phyloP scores from a whole-genome alignment of 768 basidiomycete species.

The Rhodocollybia butyracea region DNA sequence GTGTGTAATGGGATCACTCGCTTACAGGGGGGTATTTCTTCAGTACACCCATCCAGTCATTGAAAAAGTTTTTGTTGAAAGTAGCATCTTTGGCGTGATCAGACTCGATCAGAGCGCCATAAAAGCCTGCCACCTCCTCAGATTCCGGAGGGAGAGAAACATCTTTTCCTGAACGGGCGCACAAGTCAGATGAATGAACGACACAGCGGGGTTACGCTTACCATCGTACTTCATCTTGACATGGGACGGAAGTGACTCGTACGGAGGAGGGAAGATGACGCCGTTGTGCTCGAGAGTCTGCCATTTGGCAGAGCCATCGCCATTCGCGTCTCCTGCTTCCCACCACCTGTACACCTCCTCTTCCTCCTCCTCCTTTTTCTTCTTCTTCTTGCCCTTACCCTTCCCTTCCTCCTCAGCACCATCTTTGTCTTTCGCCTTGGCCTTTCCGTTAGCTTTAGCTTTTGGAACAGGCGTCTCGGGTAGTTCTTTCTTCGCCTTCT shows the following conservation, averaged over 20 bases:
- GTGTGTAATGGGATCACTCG: constrained; percentile 16
- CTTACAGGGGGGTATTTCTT: constrained; percentile 82
- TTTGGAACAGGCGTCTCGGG: constrained; percentile 25
- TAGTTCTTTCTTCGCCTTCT: constrained; percentile 55
- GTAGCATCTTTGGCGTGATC: constrained; percentile 85
- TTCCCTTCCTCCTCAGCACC: constrained; percentile 25
- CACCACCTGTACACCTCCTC: constrained; percentile 84
- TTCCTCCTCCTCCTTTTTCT: constrained; percentile 64
- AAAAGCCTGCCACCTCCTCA: constrained; percentile 97
- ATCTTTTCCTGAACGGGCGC: constrained; percentile 55
- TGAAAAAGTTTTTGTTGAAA: constrained; percentile 96
- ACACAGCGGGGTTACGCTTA: constrained; percentile 27
- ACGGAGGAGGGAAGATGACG: constrained; percentile 94
- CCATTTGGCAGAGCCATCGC: constrained; percentile 86
- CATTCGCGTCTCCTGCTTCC: constrained; percentile 72
- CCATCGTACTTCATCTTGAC: constrained; percentile 97
- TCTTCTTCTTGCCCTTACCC: constrained; percentile 44
- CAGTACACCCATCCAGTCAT: constrained; percentile 79
- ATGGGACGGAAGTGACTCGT: constrained; percentile 74
- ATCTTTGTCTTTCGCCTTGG: constrained; percentile 39
- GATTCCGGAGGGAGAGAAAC: constrained; percentile 80
- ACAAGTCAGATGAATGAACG: not conserved
- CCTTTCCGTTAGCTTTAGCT: constrained; percentile 33
- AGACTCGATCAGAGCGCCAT: constrained; percentile 87
- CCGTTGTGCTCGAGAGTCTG: constrained; percentile 92